phyloP scores from a whole-genome alignment of 495 filamentous ascomycete genomes.

The Penicillium manginii region DNA sequence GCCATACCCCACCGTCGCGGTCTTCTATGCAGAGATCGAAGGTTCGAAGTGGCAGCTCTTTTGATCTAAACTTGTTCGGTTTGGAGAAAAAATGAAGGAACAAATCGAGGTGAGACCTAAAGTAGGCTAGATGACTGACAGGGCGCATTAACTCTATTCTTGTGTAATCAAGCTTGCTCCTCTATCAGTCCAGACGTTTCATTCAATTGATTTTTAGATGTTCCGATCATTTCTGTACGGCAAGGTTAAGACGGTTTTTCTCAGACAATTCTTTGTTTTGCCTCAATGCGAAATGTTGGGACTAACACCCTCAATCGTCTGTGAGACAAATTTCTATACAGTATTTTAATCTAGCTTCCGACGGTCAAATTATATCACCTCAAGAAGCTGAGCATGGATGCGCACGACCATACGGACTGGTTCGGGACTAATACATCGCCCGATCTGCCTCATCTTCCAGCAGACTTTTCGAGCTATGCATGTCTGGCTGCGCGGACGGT shows the following conservation, averaged over 20 bases:
- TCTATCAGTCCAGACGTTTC: slow-evolving; percentile 1
- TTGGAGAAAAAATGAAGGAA: slow-evolving; percentile 2
- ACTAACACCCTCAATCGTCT: neutral
- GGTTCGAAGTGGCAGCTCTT: slow-evolving; percentile 6
- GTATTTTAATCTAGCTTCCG: neutral
- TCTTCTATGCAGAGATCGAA: slow-evolving; percentile 20
- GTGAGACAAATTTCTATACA: neutral
- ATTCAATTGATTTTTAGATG: neutral
- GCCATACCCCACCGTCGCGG: neutral
- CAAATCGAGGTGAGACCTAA: slow-evolving; percentile 11
- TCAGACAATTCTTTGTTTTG: neutral
- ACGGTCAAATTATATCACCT: neutral
- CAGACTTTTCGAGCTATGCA: slow-evolving; percentile 26
- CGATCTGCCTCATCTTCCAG: slow-evolving; percentile 17
- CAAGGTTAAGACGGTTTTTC: neutral
- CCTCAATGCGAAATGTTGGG: neutral
- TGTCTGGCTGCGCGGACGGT: slow-evolving; percentile 26
- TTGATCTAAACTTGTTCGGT: slow-evolving; percentile 1
- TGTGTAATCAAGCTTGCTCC: slow-evolving; percentile 18
- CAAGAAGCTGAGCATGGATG: neutral
- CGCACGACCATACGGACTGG: slow-evolving; percentile 30
- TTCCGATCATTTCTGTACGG: slow-evolving; percentile 20
- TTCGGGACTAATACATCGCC: slow-evolving; percentile 30
- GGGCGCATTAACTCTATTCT: slow-evolving; percentile 33
- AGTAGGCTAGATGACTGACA: slow-evolving; percentile 22